Evolutionary conservation across 2,329 filamentous ascomycete genomes (phyloP).

Genomic region (Trichocomaceae sp.): DNA sequence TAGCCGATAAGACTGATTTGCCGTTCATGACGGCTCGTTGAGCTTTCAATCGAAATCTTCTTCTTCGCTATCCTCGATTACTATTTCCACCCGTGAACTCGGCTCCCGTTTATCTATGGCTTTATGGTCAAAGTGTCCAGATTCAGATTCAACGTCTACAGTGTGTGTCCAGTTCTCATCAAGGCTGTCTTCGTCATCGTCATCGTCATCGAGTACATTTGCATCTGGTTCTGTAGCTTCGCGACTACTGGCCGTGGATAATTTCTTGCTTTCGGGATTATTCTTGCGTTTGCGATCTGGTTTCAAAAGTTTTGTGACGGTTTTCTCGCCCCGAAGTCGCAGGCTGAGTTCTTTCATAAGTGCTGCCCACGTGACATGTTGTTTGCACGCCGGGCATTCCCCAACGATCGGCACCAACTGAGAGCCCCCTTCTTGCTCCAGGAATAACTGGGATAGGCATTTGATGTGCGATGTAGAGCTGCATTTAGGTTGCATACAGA

Average conservation of each 20-base stretch:
- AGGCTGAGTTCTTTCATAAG: conserved; percentile 79
- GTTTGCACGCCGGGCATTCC: conserved; percentile 63
- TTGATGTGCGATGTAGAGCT: conserved; percentile 47
- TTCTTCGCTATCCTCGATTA: conserved; percentile 34
- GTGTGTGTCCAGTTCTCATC: conserved; percentile 31
- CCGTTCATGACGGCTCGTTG: not conserved
- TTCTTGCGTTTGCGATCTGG: conserved; percentile 42
- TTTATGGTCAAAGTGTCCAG: conserved; percentile 18
- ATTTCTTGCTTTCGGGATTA: conserved; percentile 10
- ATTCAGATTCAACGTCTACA: conserved; percentile 23
- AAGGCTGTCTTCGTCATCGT: conserved; percentile 17
- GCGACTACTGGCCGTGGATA: not conserved
- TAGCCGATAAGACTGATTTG: not conserved
- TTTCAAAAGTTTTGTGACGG: conserved; percentile 59
- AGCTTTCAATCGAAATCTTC: conserved; percentile 6
- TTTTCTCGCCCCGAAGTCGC: conserved; percentile 62
- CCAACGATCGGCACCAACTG: conserved; percentile 62
- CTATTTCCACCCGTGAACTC: conserved; percentile 28
- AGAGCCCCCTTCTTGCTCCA: conserved; percentile 34
- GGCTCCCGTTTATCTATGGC: conserved; percentile 11
- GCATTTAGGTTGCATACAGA: conserved; percentile 49
- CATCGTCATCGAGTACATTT: conserved; percentile 4
- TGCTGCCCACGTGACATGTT: conserved; percentile 60
- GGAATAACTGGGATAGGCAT: conserved; percentile 50
- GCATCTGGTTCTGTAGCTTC: not conserved